Conservation (phyloP, 1,284 basidiomycete species). For the Moesziomyces sp. region DNA sequence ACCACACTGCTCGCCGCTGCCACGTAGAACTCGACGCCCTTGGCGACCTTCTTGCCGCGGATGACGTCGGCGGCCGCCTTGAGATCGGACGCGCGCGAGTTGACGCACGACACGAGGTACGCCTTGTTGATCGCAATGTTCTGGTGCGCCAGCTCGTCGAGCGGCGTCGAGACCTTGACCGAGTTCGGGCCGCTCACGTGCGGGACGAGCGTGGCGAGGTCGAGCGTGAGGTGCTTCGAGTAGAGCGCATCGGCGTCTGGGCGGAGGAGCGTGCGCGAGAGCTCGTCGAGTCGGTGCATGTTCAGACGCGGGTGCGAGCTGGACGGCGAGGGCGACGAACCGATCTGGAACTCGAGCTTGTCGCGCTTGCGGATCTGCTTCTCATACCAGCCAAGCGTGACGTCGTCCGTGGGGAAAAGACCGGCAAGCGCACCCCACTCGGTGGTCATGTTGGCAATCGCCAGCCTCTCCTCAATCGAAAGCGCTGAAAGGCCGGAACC, state of each 20-base stretch:
- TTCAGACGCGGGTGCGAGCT: slow-evolving; percentile 84
- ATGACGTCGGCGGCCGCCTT: slow-evolving; percentile 90
- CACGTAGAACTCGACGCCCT: slow-evolving; percentile 94
- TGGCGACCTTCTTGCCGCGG: slow-evolving; percentile 82
- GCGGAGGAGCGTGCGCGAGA: slow-evolving; percentile 73
- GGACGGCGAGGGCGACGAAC: slow-evolving; percentile 72
- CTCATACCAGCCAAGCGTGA: slow-evolving; percentile 88
- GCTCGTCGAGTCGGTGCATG: slow-evolving; percentile 74
- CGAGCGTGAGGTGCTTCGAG: slow-evolving; percentile 87
- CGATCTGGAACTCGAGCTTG: slow-evolving; percentile 77
- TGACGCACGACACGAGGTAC: slow-evolving; percentile 98
- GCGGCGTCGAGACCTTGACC: slow-evolving; percentile 92
- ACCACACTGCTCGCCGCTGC: slow-evolving; percentile 92
- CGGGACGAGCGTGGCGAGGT: slow-evolving; percentile 91
- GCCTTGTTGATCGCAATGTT: slow-evolving; percentile 93
- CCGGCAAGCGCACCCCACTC: slow-evolving; percentile 98
- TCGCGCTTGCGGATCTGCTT: slow-evolving; percentile 80
- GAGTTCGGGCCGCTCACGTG: slow-evolving; percentile 97
- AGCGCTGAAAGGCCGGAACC: slow-evolving; percentile 88
- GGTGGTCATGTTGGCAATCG: slow-evolving; percentile 91
- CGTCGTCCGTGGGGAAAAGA: slow-evolving; percentile 91
- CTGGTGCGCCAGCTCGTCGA: slow-evolving; percentile 80
- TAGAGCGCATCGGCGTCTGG: slow-evolving; percentile 87
- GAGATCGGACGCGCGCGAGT: slow-evolving; percentile 94
- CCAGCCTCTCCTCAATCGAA: slow-evolving; percentile 89